These are phyloP conservation scores for Garcia nutans DNA, from an alignment of 345 rosid species.

Conservation along the genomic window DNA sequence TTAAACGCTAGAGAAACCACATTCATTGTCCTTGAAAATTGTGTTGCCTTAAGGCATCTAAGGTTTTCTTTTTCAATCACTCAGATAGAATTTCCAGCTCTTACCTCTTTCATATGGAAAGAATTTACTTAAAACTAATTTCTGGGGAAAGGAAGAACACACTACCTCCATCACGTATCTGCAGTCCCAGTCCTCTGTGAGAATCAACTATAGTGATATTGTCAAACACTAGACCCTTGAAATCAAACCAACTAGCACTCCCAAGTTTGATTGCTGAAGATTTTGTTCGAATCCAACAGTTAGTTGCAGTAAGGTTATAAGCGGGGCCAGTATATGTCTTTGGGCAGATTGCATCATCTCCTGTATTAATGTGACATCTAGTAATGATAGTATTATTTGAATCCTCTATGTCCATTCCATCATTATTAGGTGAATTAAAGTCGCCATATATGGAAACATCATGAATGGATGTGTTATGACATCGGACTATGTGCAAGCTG, in stretches of 20 bases:
- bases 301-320: constrained; percentile 69
- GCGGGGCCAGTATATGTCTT: constrained; percentile 73
- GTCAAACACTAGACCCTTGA: constrained; percentile 66
- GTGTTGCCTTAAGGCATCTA: not conserved
- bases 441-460: constrained; percentile 81
- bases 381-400: constrained; percentile 73
- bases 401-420: constrained; percentile 88
- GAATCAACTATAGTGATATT: constrained; percentile 83
- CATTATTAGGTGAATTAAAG: constrained; percentile 86
- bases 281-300: constrained; percentile 88
- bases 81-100: not conserved
- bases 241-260: constrained; percentile 82
- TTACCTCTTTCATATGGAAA: not conserved
- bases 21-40: not conserved
- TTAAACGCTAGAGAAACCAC: not conserved
- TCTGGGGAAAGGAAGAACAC: not conserved
- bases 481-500: constrained; percentile 83
- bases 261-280: constrained; percentile 92
- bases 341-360: constrained; percentile 93
- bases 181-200: constrained; percentile 81
- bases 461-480: constrained; percentile 57
- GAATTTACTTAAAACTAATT: not conserved
- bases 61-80: not conserved
- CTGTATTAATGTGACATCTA: constrained; percentile 72
- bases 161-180: constrained; percentile 94